A percentile compares a stretch with the other conserved stretches of the same genome.
phyloP scores from a whole-genome alignment of 768 basidiomycete genomes.

The Leccinum incarnatum region DNA sequence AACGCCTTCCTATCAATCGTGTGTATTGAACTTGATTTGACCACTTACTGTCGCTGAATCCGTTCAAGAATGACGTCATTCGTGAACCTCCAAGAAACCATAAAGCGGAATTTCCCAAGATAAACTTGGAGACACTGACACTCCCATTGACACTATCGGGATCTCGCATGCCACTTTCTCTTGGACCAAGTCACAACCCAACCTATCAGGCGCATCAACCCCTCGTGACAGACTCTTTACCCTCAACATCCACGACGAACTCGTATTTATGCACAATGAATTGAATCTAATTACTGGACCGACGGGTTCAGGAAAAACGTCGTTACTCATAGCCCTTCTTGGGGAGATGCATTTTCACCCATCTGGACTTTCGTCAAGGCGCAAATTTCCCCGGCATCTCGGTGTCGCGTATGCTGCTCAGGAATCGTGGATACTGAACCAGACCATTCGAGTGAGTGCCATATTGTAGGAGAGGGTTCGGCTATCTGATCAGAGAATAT shows the following conservation, averaged over 20 bases:
- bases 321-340: conserved; percentile 56
- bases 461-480: not conserved
- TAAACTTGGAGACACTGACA: not conserved
- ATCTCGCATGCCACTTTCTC: conserved; percentile 8
- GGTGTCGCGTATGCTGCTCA: conserved; percentile 82
- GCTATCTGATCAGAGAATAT: not conserved
- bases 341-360: conserved; percentile 64
- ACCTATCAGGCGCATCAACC: not conserved
- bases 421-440: conserved; percentile 82
- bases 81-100: conserved; percentile 1
- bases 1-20: conserved; percentile 6
- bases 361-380: conserved; percentile 53
- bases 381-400: conserved; percentile 59
- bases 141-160: not conserved
- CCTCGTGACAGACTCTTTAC: conserved; percentile 39
- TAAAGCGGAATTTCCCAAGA: not conserved
- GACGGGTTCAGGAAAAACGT: conserved; percentile 62
- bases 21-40: not conserved
- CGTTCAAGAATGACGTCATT: conserved; percentile 2
- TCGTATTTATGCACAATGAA: conserved; percentile 48
- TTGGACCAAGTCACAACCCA: conserved; percentile 1
- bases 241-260: conserved; percentile 48
- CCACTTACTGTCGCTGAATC: not conserved
- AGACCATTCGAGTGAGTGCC: conserved; percentile 54
- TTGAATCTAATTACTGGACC: conserved; percentile 61